Evolutionary conservation across 768 basidiomycete genomes (phyloP).

Genomic region (Tricholoma furcatifolium): DNA sequence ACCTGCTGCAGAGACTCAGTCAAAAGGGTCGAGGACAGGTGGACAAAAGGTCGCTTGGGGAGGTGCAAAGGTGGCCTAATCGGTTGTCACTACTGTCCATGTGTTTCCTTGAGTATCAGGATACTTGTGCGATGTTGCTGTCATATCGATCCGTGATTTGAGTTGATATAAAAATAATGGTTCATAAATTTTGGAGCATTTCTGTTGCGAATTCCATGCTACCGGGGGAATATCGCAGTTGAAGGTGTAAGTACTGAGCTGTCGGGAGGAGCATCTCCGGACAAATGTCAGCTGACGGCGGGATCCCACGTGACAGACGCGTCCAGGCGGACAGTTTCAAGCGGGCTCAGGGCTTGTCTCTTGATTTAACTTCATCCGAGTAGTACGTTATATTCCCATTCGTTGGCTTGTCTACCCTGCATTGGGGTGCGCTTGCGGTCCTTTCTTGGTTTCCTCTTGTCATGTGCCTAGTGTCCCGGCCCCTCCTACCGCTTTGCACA

Average conservation of each 20-base stretch:
- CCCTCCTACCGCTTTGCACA: conserved; percentile 16
- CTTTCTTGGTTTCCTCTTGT: conserved; percentile 15
- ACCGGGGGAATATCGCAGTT: conserved; percentile 5
- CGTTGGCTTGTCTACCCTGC: conserved; percentile 7
- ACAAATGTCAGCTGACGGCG: conserved; percentile 4
- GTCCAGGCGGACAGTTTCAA: conserved; percentile 1
- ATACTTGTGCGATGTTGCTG: too few relatives aligned
- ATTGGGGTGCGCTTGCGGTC: conserved; percentile 11
- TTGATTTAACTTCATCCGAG: conserved; percentile 1
- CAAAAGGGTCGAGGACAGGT: conserved; percentile 33
- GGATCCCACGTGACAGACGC: conserved; percentile 16
- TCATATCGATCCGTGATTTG: background rate
- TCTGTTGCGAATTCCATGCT: background rate
- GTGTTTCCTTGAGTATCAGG: too few relatives aligned
- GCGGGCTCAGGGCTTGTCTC: background rate
- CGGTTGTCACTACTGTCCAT: background rate
- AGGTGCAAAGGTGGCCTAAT: conserved; percentile 37
- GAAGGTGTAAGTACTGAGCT: too few relatives aligned
- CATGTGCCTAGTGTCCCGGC: conserved; percentile 19
- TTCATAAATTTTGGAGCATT: background rate
- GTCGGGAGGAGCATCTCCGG: conserved; percentile 8
- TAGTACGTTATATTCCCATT: conserved; percentile 5
- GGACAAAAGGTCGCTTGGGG: conserved; percentile 67
- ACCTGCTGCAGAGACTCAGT: conserved; percentile 20
- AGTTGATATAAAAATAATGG: too few relatives aligned